These are phyloP conservation scores for Kregervanrija fluxuum DNA, from an alignment of 805 yeast genomes.

Conservation along the genomic window DNA sequence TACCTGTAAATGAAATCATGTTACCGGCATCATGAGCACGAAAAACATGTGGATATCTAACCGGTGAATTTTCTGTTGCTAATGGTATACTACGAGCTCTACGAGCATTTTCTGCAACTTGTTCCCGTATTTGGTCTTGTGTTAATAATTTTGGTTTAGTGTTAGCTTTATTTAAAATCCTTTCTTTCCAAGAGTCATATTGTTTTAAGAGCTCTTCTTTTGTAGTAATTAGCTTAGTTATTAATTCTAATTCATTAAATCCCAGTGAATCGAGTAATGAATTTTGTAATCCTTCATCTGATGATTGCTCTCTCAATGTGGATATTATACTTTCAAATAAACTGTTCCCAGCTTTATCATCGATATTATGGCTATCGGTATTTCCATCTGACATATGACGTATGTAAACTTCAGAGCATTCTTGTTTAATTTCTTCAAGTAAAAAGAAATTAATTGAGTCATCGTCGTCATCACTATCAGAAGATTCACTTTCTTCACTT, in stretches of 20 bases:
- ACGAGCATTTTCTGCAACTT: slow-evolving; percentile 43
- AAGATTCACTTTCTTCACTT: slow-evolving; percentile 1
- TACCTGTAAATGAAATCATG: slow-evolving; percentile 72
- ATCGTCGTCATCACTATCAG: slow-evolving; percentile 5
- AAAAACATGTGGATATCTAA: slow-evolving; percentile 81
- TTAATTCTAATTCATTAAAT: slow-evolving; percentile 75
- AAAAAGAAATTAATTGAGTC: slow-evolving; percentile 8
- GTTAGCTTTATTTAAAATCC: no score
- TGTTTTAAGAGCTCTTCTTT: slow-evolving; percentile 27
- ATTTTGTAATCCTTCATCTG: slow-evolving; percentile 62
- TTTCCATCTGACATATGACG: slow-evolving; percentile 18
- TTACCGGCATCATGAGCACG: slow-evolving; percentile 61
- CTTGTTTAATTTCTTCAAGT: slow-evolving; percentile 14
- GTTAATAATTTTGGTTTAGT: slow-evolving; percentile 31
- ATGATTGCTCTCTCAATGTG: slow-evolving; percentile 29
- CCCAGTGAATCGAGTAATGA: slow-evolving; percentile 76
- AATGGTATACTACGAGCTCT: slow-evolving; percentile 42
- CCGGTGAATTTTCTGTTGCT: slow-evolving; percentile 37
- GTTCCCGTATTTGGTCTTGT: slow-evolving; percentile 47
- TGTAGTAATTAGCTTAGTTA: slow-evolving; percentile 51
- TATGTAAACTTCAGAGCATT: slow-evolving; percentile 23
- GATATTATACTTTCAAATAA: slow-evolving; percentile 25
- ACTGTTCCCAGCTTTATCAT: neutral
- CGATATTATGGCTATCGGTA: slow-evolving; percentile 9
- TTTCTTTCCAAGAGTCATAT: slow-evolving; percentile 5